A percentile compares a stretch with the other conserved stretches of the same genome.
These are phyloP conservation scores for Podaxis rugospora DNA, from an alignment of 768 basidiomycete species.

Conservation along the genomic window DNA sequence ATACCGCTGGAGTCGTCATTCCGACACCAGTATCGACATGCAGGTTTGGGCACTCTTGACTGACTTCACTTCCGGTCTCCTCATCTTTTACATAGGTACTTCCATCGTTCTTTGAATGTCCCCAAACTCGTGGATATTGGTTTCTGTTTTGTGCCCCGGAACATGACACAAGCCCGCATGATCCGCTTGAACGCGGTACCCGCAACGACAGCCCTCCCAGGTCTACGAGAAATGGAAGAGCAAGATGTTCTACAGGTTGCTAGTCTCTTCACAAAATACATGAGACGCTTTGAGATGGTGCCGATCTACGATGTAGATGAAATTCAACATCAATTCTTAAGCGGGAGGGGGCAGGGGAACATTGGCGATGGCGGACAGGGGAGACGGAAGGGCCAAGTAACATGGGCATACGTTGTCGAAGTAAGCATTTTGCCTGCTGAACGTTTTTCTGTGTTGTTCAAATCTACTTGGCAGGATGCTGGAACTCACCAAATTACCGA, in stretches of 20 bases:
- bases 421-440: slow-evolving; percentile 32
- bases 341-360: slow-evolving; percentile 67
- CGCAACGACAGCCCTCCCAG: slow-evolving; percentile 42
- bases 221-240: slow-evolving; percentile 86
- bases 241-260: slow-evolving; percentile 69
- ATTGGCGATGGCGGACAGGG: slow-evolving; percentile 44
- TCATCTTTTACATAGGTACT: slow-evolving; percentile 47
- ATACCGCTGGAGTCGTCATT: slow-evolving; percentile 89
- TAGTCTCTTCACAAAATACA: slow-evolving; percentile 69
- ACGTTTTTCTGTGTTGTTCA: neutral
- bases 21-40: slow-evolving; percentile 92
- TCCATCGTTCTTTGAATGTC: slow-evolving; percentile 88
- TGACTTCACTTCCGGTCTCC: neutral
- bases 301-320: slow-evolving; percentile 77
- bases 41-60: slow-evolving; percentile 46
- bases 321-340: slow-evolving; percentile 81
- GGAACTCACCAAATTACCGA: slow-evolving; percentile 84
- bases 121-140: slow-evolving; percentile 87
- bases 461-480: slow-evolving; percentile 54
- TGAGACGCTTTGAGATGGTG: slow-evolving; percentile 81
- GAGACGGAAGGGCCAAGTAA: slow-evolving; percentile 76
- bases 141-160: slow-evolving; percentile 85
- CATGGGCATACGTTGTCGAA: slow-evolving; percentile 97
- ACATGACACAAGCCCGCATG: slow-evolving; percentile 90
- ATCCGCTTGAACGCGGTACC: slow-evolving; percentile 71